Percentiles rank a stretch among this genome's conserved stretches.
These are phyloP conservation scores for Penicillium cataractarum DNA, from an alignment of 495 filamentous ascomycete species.

Conservation along the genomic window DNA sequence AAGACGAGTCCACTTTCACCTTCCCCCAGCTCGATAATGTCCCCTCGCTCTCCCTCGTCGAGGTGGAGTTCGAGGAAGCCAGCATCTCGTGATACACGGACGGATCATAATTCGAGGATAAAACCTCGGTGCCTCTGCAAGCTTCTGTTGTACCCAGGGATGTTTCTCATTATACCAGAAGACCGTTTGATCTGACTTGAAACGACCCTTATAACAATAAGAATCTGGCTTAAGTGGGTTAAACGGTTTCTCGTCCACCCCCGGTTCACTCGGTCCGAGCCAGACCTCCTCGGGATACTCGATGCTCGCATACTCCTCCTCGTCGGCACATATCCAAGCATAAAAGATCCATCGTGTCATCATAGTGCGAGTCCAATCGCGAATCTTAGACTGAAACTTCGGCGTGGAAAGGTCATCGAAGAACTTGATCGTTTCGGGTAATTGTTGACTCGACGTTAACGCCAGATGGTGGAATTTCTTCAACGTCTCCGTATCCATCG, in stretches of 20 bases:
- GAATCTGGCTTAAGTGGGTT: neutral
- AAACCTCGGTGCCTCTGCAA: neutral
- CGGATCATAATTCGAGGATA: conserved; percentile 4
- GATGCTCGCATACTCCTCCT: neutral
- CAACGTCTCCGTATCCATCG: neutral
- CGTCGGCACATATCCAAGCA: neutral
- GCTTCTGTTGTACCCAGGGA: conserved; percentile 1
- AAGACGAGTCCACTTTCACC: neutral
- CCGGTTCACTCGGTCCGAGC: neutral
- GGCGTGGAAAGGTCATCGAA: neutral
- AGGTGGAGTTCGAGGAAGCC: neutral
- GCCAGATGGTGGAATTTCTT: conserved; percentile 5
- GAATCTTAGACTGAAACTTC: neutral
- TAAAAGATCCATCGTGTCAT: neutral
- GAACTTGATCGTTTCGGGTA: neutral
- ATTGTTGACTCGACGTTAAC: neutral
- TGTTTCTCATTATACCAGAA: conserved; percentile 4
- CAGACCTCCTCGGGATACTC: neutral
- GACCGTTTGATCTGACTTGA: neutral
- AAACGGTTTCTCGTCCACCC: neutral
- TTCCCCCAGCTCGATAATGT: conserved; percentile 1
- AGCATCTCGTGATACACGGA: neutral
- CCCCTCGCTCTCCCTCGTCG: neutral
- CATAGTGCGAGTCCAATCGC: neutral
- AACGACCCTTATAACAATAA: neutral